Conservation (phyloP, 805 yeast species). For the Schizosaccharomyces cryophilus region DNA sequence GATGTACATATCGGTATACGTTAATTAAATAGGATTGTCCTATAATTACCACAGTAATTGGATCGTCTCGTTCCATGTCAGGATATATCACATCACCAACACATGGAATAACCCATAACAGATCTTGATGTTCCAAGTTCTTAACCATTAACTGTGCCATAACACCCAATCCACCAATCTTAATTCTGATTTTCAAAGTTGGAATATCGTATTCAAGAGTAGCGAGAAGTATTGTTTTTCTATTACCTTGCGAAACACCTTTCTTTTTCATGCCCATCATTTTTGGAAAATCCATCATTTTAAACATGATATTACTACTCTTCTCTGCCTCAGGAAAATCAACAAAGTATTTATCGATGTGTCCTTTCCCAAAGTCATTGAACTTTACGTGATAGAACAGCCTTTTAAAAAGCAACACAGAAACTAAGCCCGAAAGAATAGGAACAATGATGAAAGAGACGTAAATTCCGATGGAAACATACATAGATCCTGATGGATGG, state of each 20-base stretch:
- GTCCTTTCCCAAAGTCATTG: not conserved
- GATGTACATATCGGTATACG: not conserved
- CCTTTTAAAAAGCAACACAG: not conserved
- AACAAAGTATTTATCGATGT: not conserved
- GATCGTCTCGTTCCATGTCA: not conserved
- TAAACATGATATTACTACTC: too few relatives aligned
- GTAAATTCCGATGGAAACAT: not conserved
- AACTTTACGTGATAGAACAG: slow-evolving; percentile 2
- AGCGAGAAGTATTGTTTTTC: not conserved
- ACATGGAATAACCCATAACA: slow-evolving; percentile 2
- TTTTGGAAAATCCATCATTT: too few relatives aligned
- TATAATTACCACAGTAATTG: slow-evolving; percentile 1
- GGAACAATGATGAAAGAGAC: not conserved
- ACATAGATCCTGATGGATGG: not conserved
- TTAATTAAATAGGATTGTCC: not conserved
- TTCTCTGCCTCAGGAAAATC: too few relatives aligned
- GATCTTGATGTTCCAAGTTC: slow-evolving; percentile 1
- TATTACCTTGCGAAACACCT: not conserved
- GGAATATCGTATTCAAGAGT: slow-evolving; percentile 3
- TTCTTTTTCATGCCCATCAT: not conserved
- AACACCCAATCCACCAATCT: slow-evolving; percentile 3
- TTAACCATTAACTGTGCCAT: slow-evolving; percentile 3
- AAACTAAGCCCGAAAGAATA: not conserved
- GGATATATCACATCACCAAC: slow-evolving; percentile 2
- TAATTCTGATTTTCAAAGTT: not conserved